Evolutionary conservation across 2,329 filamentous ascomycete genomes (phyloP).

Genomic region (Trichoderma guizhouense): DNA sequence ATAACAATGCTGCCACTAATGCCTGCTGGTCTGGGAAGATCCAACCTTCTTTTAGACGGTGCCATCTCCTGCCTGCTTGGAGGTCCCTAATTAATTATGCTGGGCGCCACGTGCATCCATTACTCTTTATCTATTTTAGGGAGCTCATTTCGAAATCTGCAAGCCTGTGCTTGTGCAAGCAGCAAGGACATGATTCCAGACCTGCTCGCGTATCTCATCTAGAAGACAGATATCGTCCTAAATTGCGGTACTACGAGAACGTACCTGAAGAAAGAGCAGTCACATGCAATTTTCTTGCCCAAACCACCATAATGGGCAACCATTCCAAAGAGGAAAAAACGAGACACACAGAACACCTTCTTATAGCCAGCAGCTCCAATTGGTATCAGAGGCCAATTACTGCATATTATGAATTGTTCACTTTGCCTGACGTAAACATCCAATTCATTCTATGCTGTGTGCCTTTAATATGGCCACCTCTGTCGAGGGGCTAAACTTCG

Average conservation of each 20-base stretch:
- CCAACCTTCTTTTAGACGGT: not conserved
- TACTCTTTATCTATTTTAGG: not conserved
- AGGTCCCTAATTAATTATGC: not conserved
- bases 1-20: not conserved
- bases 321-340: not conserved
- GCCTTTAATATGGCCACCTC: not conserved
- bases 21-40: not conserved
- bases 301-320: not conserved
- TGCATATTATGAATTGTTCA: not conserved
- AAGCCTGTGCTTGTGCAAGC: not conserved
- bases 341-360: not conserved
- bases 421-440: not conserved
- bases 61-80: not conserved
- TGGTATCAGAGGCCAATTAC: too few species aligned
- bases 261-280: not conserved
- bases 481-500: slow-evolving; percentile 10
- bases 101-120: slow-evolving; percentile 5
- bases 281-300: not conserved
- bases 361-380: not conserved
- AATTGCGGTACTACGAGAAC: not conserved
- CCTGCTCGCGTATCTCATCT: slow-evolving; percentile 16
- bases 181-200: not conserved
- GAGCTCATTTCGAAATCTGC: not conserved
- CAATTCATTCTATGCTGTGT: not conserved
- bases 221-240: not conserved